phyloP scores from a whole-genome alignment of 148 eudicot genomes.

The Pouteria glomerata region DNA sequence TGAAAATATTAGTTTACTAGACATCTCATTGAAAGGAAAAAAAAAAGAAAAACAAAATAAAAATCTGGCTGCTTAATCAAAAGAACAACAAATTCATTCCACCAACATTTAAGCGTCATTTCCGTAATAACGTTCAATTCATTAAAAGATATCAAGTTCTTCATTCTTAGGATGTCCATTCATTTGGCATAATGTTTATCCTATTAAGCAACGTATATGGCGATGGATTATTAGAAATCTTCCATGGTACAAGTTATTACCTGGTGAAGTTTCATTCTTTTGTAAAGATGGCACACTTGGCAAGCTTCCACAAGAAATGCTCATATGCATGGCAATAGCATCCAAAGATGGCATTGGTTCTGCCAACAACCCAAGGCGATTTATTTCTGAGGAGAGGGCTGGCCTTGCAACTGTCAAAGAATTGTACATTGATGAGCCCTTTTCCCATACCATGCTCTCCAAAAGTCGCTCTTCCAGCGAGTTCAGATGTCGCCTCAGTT shows the following conservation, averaged over 20 bases:
- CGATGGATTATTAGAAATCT: neutral
- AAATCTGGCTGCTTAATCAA: neutral
- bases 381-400: constrained; percentile 65
- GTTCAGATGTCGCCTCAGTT: constrained; percentile 84
- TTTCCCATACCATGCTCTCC: constrained; percentile 99
- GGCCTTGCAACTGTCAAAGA: constrained; percentile 83
- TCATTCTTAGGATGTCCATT: neutral
- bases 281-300: constrained; percentile 52
- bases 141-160: neutral
- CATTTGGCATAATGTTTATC: neutral
- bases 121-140: neutral
- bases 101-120: neutral
- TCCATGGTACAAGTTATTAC: constrained; percentile 28
- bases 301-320: constrained; percentile 62
- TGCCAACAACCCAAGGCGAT: constrained; percentile 75
- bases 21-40: neutral
- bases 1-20: constrained; percentile 26
- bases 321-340: constrained; percentile 71
- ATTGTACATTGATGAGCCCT: constrained; percentile 98
- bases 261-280: constrained; percentile 51
- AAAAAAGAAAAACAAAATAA: neutral
- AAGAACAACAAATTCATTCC: neutral
- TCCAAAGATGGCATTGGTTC: constrained; percentile 98
- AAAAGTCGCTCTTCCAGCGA: constrained; percentile 88
- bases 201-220: neutral